phyloP scores from a whole-genome alignment of 768 basidiomycete species.

The Hortiboletus campestris region DNA sequence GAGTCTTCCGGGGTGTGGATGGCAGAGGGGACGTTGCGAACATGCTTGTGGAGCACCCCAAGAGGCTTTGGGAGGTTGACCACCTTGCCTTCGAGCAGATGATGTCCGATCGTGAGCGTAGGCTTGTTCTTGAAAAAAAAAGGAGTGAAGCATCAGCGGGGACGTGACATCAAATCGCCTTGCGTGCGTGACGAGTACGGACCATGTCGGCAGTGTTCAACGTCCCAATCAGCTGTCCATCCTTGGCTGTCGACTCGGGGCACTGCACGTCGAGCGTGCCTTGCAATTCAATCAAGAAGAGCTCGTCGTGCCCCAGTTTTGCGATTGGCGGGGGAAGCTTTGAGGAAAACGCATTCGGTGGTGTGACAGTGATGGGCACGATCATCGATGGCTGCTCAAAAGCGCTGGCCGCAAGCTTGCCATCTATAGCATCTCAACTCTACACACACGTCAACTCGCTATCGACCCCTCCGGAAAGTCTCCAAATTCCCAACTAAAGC shows the following conservation, averaged over 20 bases:
- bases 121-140: conserved; percentile 54
- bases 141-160: background rate
- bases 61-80: conserved; percentile 74
- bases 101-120: conserved; percentile 81
- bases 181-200: conserved; percentile 22
- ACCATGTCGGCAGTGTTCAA: conserved; percentile 66
- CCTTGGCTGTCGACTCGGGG: conserved; percentile 45
- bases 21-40: background rate
- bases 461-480: conserved; percentile 32
- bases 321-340: conserved; percentile 66
- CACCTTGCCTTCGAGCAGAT: conserved; percentile 87
- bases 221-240: conserved; percentile 77
- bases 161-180: background rate
- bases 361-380: conserved; percentile 51
- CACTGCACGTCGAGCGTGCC: conserved; percentile 74
- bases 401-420: background rate
- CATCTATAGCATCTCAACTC: background rate
- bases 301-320: conserved; percentile 72
- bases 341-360: conserved; percentile 31
- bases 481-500: conserved; percentile 70
- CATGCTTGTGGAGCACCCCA: conserved; percentile 59
- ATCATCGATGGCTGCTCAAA: conserved; percentile 46
- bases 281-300: conserved; percentile 86
- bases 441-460: background rate
- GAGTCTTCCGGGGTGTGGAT: background rate